Evolutionary conservation across 2,329 filamentous ascomycete species (phyloP).

Genomic region (Lachnellula hyalina): DNA sequence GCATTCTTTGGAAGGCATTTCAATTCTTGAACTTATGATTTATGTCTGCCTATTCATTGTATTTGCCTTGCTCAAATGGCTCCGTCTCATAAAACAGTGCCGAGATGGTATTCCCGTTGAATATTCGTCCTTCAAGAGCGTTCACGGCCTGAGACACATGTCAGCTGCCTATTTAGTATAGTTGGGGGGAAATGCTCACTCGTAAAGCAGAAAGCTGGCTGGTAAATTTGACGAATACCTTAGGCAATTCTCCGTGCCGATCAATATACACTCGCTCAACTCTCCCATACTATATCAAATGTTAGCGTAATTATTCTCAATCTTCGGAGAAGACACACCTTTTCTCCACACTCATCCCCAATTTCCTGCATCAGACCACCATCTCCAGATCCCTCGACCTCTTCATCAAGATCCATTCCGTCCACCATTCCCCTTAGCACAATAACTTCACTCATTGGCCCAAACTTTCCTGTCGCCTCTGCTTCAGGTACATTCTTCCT

Average conservation of each 20-base stretch:
- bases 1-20: neutral
- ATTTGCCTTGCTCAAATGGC: conserved; percentile 69
- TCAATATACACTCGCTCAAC: conserved; percentile 78
- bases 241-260: conserved; percentile 47
- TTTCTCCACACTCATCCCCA: conserved; percentile 84
- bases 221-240: conserved; percentile 92
- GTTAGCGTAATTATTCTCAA: neutral
- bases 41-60: conserved; percentile 25
- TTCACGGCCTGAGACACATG: conserved; percentile 65
- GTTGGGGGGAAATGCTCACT: conserved; percentile 45
- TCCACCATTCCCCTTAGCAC: conserved; percentile 81
- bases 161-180: conserved; percentile 14
- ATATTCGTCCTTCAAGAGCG: conserved; percentile 78
- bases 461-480: conserved; percentile 52
- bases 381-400: conserved; percentile 59
- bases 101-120: conserved; percentile 80
- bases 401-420: conserved; percentile 72
- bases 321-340: conserved; percentile 42
- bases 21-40: neutral
- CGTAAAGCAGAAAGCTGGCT: conserved; percentile 77
- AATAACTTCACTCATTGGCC: conserved; percentile 74
- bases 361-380: conserved; percentile 82
- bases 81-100: conserved; percentile 78
- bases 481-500: conserved; percentile 44
- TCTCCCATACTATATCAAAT: conserved; percentile 60